phyloP scores from a whole-genome alignment of 2,329 filamentous ascomycete genomes.

The Ceratocystis destructans region DNA sequence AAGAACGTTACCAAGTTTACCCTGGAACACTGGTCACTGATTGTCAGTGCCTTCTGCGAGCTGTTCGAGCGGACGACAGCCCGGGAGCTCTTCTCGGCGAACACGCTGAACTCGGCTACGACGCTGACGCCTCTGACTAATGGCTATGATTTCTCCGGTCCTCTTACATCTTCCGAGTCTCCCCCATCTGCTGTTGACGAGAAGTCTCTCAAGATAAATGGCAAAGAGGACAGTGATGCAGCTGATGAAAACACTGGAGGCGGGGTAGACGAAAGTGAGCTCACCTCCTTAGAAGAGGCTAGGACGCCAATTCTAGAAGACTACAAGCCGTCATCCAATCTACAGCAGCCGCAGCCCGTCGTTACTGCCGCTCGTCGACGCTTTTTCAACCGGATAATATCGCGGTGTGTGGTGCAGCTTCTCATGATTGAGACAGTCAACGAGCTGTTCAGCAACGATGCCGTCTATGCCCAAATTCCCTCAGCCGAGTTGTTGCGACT shows the following conservation, averaged over 20 bases:
- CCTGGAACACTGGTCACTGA: conserved; percentile 77
- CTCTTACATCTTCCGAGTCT: conserved; percentile 29
- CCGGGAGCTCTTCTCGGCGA: conserved; percentile 86
- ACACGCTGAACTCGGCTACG: conserved; percentile 41
- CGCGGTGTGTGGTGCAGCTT: conserved; percentile 89
- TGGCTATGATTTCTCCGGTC: conserved; percentile 37
- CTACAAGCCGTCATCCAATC: conserved; percentile 61
- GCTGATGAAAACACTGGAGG: conserved; percentile 20
- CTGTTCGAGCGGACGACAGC: conserved; percentile 91
- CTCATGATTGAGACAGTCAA: conserved; percentile 99
- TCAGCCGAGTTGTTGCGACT: conserved; percentile 77
- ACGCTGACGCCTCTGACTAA: conserved; percentile 40
- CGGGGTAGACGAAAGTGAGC: conserved; percentile 21
- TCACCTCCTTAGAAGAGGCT: neutral
- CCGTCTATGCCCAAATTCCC: conserved; percentile 86
- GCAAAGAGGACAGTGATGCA: conserved; percentile 30
- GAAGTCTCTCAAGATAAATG: conserved; percentile 49
- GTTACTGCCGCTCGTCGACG: conserved; percentile 85
- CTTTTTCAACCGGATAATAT: conserved; percentile 99
- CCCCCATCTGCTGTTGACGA: conserved; percentile 31
- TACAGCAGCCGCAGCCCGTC: conserved; percentile 78
- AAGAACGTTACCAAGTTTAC: conserved; percentile 93
- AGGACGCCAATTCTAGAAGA: conserved; percentile 49
- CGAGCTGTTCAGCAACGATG: conserved; percentile 94
- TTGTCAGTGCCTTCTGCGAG: conserved; percentile 90